These are phyloP conservation scores for Neofusicoccum kwambonambiense DNA, from an alignment of 2,329 filamentous ascomycete genomes.

Conservation along the genomic window DNA sequence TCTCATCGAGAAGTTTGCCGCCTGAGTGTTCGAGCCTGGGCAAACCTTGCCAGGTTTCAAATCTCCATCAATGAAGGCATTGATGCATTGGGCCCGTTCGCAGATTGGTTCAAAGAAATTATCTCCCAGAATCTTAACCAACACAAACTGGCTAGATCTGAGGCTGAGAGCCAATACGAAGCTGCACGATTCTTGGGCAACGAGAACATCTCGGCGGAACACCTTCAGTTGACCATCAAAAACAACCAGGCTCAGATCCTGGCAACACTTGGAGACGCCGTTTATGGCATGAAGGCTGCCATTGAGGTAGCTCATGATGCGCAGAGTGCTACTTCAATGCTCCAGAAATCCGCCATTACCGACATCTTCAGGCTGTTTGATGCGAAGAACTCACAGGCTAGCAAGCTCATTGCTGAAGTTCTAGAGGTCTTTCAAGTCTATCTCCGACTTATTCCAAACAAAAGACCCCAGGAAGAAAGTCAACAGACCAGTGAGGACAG, in stretches of 20 bases:
- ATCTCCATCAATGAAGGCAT: conserved; percentile 52
- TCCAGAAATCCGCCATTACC: conserved; percentile 45
- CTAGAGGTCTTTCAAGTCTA: conserved; percentile 47
- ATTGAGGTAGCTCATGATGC: conserved; percentile 44
- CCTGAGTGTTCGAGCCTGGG: conserved; percentile 59
- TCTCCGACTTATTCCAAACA: conserved; percentile 22
- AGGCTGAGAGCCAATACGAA: conserved; percentile 56
- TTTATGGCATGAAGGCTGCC: conserved; percentile 51
- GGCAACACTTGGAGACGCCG: conserved; percentile 52
- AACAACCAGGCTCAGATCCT: conserved; percentile 60
- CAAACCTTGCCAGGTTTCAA: conserved; percentile 57
- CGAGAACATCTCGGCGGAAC: conserved; percentile 42
- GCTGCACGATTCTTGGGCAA: conserved; percentile 35
- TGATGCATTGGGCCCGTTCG: conserved; percentile 48
- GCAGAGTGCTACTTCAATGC: conserved; percentile 42
- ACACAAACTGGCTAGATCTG: conserved; percentile 55
- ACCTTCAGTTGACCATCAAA: conserved; percentile 53
- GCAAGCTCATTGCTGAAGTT: conserved; percentile 48
- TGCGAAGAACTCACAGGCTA: conserved; percentile 44
- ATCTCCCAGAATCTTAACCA: conserved; percentile 53
- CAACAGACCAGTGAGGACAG: conserved; percentile 55
- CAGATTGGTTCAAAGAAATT: conserved; percentile 56
- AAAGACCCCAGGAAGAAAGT: conserved; percentile 25
- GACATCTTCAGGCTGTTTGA: conserved; percentile 54
- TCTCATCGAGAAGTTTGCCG: conserved; percentile 61